Percentiles rank a stretch among this genome's conserved stretches.
phyloP scores from a whole-genome alignment of 176 grass and related monocot genomes.

The Neostapfia colusana region DNA sequence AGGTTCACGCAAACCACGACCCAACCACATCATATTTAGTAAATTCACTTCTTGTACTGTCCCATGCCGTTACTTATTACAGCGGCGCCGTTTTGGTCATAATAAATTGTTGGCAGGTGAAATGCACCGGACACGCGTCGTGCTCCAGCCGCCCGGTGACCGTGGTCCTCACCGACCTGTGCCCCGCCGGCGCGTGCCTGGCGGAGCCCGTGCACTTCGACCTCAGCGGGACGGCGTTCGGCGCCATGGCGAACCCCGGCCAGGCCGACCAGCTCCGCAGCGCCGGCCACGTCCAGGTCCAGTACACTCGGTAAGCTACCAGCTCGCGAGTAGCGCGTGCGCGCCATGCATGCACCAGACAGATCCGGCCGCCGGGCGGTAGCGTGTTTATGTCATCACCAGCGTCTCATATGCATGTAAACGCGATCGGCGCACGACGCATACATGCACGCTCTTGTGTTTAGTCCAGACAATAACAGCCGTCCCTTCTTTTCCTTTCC shows the following conservation, averaged over 20 bases:
- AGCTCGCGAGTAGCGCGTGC: not conserved
- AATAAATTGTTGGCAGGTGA: conserved; percentile 38
- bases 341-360: not conserved
- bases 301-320: conserved; percentile 48
- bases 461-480: not conserved
- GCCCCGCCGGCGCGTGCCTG: conserved; percentile 48
- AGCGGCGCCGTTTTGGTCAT: not conserved
- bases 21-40: not conserved
- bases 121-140: conserved; percentile 44
- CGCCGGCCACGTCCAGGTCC: conserved; percentile 57
- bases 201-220: conserved; percentile 69
- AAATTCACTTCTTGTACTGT: not conserved
- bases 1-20: conserved; percentile 34
- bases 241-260: conserved; percentile 57
- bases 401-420: not conserved
- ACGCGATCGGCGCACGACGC: not conserved
- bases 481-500: not conserved
- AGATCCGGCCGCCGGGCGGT: not conserved
- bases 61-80: not conserved
- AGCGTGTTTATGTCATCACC: not conserved
- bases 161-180: conserved; percentile 66
- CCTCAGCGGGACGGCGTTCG: conserved; percentile 81
- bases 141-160: conserved; percentile 62
- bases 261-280: conserved; percentile 59
- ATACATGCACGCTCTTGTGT: too few relatives aligned